A percentile compares a stretch with the other conserved stretches of the same genome.
These are phyloP conservation scores for Dactylonectria macrodidyma DNA, from an alignment of 2,329 filamentous ascomycete genomes.

Conservation along the genomic window DNA sequence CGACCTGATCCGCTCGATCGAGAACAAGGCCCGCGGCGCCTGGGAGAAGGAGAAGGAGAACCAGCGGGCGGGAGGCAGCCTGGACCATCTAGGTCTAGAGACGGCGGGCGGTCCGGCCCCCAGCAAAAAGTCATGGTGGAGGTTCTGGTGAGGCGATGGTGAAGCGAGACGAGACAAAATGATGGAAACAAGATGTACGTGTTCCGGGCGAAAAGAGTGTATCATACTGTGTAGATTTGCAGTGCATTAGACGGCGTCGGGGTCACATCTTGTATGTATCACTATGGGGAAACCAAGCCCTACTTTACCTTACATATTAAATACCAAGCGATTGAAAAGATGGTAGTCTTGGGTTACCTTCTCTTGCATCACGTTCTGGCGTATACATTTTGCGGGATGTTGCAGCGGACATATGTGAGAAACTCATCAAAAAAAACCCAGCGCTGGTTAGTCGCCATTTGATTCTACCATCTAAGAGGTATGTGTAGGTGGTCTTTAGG, in stretches of 20 bases:
- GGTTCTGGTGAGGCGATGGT: conserved; percentile 55
- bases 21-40: conserved; percentile 59
- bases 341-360: background rate
- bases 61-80: conserved; percentile 64
- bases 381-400: background rate
- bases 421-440: conserved; percentile 2
- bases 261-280: conserved; percentile 54
- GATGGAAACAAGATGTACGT: conserved; percentile 38
- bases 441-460: background rate
- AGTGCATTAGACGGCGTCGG: conserved; percentile 63
- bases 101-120: conserved; percentile 43
- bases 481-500: conserved; percentile 23
- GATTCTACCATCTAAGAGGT: conserved; percentile 9
- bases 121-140: conserved; percentile 68
- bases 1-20: conserved; percentile 44
- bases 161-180: conserved; percentile 39
- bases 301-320: conserved; percentile 49
- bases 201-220: conserved; percentile 49
- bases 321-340: conserved; percentile 45
- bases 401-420: background rate
- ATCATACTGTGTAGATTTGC: conserved; percentile 61
- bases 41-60: conserved; percentile 67
- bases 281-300: conserved; percentile 49
- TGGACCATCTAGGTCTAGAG: conserved; percentile 65
- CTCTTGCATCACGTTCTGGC: background rate